A percentile compares a stretch with the other conserved stretches of the same genome.
These are phyloP conservation scores for Zizania palustris DNA, from an alignment of 202 grass and related monocot genomes.

Conservation along the genomic window DNA sequence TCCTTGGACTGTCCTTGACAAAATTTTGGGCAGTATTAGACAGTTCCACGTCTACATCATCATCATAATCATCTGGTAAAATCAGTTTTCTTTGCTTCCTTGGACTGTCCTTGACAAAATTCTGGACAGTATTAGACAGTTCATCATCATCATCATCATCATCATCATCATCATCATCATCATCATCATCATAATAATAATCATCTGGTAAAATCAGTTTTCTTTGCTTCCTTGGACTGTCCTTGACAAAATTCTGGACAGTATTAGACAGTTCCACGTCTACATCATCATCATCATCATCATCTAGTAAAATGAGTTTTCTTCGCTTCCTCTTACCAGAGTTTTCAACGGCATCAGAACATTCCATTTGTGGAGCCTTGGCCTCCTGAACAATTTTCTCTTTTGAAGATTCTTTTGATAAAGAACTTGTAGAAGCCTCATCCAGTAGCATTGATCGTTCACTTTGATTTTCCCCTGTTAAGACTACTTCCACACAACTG, in stretches of 20 bases:
- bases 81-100: conserved; percentile 31
- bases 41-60: conserved; percentile 1
- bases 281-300: neutral
- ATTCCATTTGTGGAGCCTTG: neutral
- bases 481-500: neutral
- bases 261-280: conserved; percentile 12
- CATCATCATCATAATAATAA: neutral
- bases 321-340: conserved; percentile 1
- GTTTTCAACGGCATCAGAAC: conserved; percentile 8
- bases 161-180: neutral
- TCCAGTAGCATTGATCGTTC: conserved; percentile 29
- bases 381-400: conserved; percentile 3
- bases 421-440: conserved; percentile 9
- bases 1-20: neutral
- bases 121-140: conserved; percentile 17
- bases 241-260: conserved; percentile 10
- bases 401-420: conserved; percentile 1
- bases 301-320: conserved; percentile 20
- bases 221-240: conserved; percentile 8
- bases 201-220: conserved; percentile 33
- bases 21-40: conserved; percentile 6
- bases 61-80: neutral
- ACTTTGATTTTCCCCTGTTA: conserved; percentile 22
- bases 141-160: neutral
- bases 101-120: conserved; percentile 10